Percentiles rank a stretch among this genome's conserved stretches.
phyloP scores from a whole-genome alignment of 164 flowering plant genomes.

The Malania oleifera region DNA sequence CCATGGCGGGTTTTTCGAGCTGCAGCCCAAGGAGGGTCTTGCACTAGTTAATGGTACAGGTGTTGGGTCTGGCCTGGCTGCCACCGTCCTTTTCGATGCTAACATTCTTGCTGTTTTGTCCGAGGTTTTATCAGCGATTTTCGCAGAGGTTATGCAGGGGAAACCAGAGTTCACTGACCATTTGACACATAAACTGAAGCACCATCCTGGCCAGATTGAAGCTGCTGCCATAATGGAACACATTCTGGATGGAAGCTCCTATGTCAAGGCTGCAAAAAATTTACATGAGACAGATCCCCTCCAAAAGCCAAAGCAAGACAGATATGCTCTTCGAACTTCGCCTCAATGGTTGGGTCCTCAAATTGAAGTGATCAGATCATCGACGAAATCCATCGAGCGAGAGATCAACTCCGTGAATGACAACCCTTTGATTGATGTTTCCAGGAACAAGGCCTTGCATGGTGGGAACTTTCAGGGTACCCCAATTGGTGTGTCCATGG shows the following conservation, averaged over 20 bases:
- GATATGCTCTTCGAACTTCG: constrained; percentile 63
- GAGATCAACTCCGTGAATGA: constrained; percentile 70
- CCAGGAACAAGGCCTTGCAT: constrained; percentile 55
- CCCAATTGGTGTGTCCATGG: constrained; percentile 73
- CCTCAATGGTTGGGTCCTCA: constrained; percentile 65
- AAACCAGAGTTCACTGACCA: constrained; percentile 62
- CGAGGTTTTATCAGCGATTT: constrained; percentile 50
- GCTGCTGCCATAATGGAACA: constrained; percentile 73
- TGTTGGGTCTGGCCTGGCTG: constrained; percentile 58
- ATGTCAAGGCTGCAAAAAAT: constrained; percentile 34
- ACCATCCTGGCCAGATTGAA: constrained; percentile 67
- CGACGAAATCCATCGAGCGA: constrained; percentile 51
- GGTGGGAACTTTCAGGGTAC: constrained; percentile 75
- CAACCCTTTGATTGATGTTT: constrained; percentile 57
- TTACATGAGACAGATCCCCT: constrained; percentile 51
- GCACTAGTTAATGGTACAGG: constrained; percentile 66
- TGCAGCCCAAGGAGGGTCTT: constrained; percentile 61
- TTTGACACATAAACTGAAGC: constrained; percentile 56
- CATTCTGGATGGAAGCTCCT: constrained; percentile 46
- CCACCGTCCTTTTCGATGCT: constrained; percentile 49
- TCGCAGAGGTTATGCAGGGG: constrained; percentile 66
- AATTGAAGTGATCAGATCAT: constrained; percentile 47
- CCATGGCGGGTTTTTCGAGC: constrained; percentile 40
- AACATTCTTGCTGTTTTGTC: constrained; percentile 42
- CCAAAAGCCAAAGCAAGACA: constrained; percentile 62